Percentiles rank a stretch among this genome's conserved stretches.
These are phyloP conservation scores for Iberis pinnata DNA, from an alignment of 345 rosid genomes.

Conservation along the genomic window DNA sequence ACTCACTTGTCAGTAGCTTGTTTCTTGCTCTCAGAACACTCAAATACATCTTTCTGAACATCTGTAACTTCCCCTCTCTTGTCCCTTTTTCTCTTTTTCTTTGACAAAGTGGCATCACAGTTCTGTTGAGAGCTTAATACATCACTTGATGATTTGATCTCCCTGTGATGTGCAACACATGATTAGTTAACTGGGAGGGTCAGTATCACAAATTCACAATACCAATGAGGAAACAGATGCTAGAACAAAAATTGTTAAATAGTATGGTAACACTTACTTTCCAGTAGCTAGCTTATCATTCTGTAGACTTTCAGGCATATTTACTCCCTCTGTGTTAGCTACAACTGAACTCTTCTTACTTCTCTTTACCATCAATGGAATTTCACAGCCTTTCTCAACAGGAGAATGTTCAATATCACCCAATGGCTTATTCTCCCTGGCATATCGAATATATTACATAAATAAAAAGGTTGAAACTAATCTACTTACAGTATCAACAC, in stretches of 20 bases:
- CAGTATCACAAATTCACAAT: not conserved
- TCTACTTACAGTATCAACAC: not conserved
- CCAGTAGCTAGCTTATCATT: constrained; percentile 26
- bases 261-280: too few relatives aligned
- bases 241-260: too few relatives aligned
- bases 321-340: constrained; percentile 1
- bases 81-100: constrained; percentile 33
- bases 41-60: too few relatives aligned
- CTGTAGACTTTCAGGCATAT: constrained; percentile 16
- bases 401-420: not conserved
- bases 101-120: constrained; percentile 11
- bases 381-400: constrained; percentile 3
- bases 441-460: not conserved
- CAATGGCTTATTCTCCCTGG: constrained; percentile 9
- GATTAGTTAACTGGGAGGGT: not conserved
- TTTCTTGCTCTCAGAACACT: too few relatives aligned
- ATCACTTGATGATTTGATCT: constrained; percentile 11
- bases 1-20: too few relatives aligned
- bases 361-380: constrained; percentile 10
- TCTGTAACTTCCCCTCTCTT: constrained; percentile 30
- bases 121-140: constrained; percentile 3
- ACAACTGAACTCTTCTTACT: constrained; percentile 13
- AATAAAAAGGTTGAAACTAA: not conserved
- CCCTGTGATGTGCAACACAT: constrained; percentile 8
- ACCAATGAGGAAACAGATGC: not conserved